A percentile compares a stretch with the other conserved stretches of the same genome.
Evolutionary conservation across 2,329 filamentous ascomycete species (phyloP).

Genomic region (Aschersonia sp.): DNA sequence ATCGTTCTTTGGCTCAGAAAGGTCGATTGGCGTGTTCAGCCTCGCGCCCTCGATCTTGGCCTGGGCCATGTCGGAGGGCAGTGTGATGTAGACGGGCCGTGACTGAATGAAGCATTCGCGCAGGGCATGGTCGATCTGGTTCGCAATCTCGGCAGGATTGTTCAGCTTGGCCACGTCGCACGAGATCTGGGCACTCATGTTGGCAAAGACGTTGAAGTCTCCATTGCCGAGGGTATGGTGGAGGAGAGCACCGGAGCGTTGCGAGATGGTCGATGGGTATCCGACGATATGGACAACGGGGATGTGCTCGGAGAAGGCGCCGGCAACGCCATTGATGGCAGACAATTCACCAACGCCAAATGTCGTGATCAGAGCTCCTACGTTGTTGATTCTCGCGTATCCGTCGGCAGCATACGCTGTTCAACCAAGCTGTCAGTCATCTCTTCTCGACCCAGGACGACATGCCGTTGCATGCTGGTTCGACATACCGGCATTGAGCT

Average conservation of each 20-base stretch:
- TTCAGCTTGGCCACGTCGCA: conserved; percentile 58
- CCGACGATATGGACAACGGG: conserved; percentile 57
- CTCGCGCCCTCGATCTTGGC: conserved; percentile 62
- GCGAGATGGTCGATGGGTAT: conserved; percentile 32
- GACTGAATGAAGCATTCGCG: conserved; percentile 59
- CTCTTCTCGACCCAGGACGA: background rate
- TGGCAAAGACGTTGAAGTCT: conserved; percentile 69
- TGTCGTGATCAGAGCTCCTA: conserved; percentile 57
- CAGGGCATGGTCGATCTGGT: conserved; percentile 65
- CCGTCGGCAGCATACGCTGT: conserved; percentile 66
- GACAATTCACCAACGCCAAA: conserved; percentile 66
- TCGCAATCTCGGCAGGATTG: conserved; percentile 53
- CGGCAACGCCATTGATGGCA: conserved; percentile 58
- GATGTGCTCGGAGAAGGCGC: conserved; percentile 59
- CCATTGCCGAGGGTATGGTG: conserved; percentile 65
- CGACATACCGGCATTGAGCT: conserved; percentile 52
- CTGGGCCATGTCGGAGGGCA: conserved; percentile 69
- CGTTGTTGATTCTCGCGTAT: conserved; percentile 59
- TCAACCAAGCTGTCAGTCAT: conserved; percentile 7
- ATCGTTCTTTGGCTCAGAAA: conserved; percentile 51
- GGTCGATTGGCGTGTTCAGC: conserved; percentile 55
- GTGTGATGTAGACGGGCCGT: conserved; percentile 69
- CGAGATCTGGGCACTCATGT: conserved; percentile 62
- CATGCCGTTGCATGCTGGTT: background rate
- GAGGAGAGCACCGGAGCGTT: conserved; percentile 32